A percentile compares a stretch with the other conserved stretches of the same genome.
Evolutionary conservation across 2,329 filamentous ascomycete genomes (phyloP).

Genomic region (Geoglossum cookeanum): DNA sequence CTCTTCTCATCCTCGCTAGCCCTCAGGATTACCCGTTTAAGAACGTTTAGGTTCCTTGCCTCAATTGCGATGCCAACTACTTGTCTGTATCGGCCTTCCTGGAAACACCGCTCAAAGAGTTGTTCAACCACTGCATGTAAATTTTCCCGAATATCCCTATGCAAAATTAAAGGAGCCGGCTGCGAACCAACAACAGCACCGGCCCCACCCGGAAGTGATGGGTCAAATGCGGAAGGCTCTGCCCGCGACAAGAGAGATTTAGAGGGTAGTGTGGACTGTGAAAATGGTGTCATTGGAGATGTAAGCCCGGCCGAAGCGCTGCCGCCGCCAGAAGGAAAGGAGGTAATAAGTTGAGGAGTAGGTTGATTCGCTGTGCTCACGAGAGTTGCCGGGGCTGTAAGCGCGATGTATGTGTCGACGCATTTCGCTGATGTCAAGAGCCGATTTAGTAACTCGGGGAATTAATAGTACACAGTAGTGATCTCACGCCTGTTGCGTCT

Average conservation of each 20-base stretch:
- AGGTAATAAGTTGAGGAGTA: slow-evolving; percentile 55
- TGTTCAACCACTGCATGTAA: slow-evolving; percentile 71
- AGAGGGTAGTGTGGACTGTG: slow-evolving; percentile 77
- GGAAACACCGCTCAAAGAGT: slow-evolving; percentile 78
- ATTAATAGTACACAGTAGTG: background rate
- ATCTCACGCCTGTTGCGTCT: background rate
- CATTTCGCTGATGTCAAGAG: slow-evolving; percentile 49
- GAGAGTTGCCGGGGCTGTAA: slow-evolving; percentile 38
- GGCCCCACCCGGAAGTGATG: slow-evolving; percentile 34
- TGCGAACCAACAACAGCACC: slow-evolving; percentile 33
- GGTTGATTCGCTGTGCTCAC: slow-evolving; percentile 28
- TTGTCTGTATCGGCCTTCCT: slow-evolving; percentile 74
- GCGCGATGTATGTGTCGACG: slow-evolving; percentile 88
- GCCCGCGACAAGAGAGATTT: slow-evolving; percentile 81
- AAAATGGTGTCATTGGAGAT: slow-evolving; percentile 88
- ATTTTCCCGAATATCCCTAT: slow-evolving; percentile 57
- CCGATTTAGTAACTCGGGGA: background rate
- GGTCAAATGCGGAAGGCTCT: slow-evolving; percentile 41
- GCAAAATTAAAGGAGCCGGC: slow-evolving; percentile 43
- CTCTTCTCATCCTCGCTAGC: slow-evolving; percentile 71
- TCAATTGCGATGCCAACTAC: slow-evolving; percentile 95
- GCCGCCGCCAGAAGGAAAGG: slow-evolving; percentile 54
- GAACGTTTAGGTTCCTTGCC: slow-evolving; percentile 74
- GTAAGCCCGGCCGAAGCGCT: slow-evolving; percentile 48
- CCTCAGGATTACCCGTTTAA: slow-evolving; percentile 70